A percentile compares a stretch with the other conserved stretches of the same genome.
Evolutionary conservation across 148 eudicot species (phyloP).

Genomic region (Vaccinium darrowii): DNA sequence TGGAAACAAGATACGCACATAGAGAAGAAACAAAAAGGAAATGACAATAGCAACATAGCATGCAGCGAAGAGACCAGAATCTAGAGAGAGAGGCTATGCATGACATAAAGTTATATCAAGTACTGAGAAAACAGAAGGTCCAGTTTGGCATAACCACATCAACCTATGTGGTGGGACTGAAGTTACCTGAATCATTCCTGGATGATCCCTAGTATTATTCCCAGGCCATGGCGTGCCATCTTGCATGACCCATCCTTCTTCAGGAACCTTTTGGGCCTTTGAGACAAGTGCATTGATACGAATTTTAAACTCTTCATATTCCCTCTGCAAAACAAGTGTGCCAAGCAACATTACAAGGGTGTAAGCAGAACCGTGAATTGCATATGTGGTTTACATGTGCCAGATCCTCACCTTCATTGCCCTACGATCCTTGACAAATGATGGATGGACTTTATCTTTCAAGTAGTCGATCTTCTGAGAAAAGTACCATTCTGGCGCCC

Average conservation of each 20-base stretch:
- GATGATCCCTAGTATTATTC: conserved; percentile 69
- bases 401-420: conserved; percentile 69
- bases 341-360: not conserved
- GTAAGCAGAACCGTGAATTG: conserved; percentile 4
- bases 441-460: conserved; percentile 68
- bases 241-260: conserved; percentile 77
- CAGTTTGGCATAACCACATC: not conserved
- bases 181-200: conserved; percentile 77
- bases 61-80: not conserved
- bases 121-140: not conserved
- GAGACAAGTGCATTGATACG: conserved; percentile 62
- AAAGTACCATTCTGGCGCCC: conserved; percentile 94
- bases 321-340: conserved; percentile 44
- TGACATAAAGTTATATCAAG: not conserved
- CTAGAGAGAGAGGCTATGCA: not conserved
- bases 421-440: conserved; percentile 84
- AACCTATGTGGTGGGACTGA: conserved; percentile 2
- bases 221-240: conserved; percentile 81
- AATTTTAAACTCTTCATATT: conserved; percentile 74
- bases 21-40: not conserved
- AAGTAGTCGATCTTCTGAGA: conserved; percentile 70
- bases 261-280: conserved; percentile 64
- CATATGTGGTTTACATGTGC: not conserved
- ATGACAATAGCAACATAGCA: not conserved
- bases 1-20: not conserved